phyloP scores from a whole-genome alignment of 2,329 filamentous ascomycete species.

The Aureobasidium subglaciale region DNA sequence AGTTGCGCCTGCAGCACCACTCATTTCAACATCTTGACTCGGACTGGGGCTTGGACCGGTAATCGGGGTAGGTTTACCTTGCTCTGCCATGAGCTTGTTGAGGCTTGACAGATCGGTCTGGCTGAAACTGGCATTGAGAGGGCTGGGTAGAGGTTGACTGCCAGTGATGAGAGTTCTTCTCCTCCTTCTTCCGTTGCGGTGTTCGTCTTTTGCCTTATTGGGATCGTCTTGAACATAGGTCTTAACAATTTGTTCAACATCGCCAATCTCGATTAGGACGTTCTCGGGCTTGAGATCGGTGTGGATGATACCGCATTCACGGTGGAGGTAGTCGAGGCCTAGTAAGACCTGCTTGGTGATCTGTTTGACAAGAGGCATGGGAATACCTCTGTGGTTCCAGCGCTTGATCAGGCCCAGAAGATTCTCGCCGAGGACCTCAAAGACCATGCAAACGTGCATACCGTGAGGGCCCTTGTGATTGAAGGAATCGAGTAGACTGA shows the following conservation, averaged over 20 bases:
- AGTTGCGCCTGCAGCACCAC: slow-evolving; percentile 46
- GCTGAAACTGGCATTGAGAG: slow-evolving; percentile 85
- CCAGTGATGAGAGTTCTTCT: slow-evolving; percentile 92
- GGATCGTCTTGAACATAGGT: slow-evolving; percentile 81
- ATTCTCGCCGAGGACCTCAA: slow-evolving; percentile 95
- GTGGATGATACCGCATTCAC: slow-evolving; percentile 98
- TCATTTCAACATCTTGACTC: slow-evolving; percentile 45
- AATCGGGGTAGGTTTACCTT: slow-evolving; percentile 50
- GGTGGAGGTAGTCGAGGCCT: slow-evolving; percentile 90
- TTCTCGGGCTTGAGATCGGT: slow-evolving; percentile 97
- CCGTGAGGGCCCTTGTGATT: slow-evolving; percentile 97
- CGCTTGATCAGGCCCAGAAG: slow-evolving; percentile 91
- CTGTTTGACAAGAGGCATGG: slow-evolving; percentile 93
- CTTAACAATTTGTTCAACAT: slow-evolving; percentile 97
- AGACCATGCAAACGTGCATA: slow-evolving; percentile 98
- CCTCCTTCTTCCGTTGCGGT: slow-evolving; percentile 82
- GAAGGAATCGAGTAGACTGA: slow-evolving; percentile 92
- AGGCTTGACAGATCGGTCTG: slow-evolving; percentile 70
- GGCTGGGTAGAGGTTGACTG: slow-evolving; percentile 90
- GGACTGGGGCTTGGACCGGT: slow-evolving; percentile 34
- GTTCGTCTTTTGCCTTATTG: slow-evolving; percentile 69
- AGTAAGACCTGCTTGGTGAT: slow-evolving; percentile 97
- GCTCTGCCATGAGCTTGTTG: slow-evolving; percentile 74
- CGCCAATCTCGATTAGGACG: slow-evolving; percentile 95
- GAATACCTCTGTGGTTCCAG: slow-evolving; percentile 96